Evolutionary conservation across 805 yeast genomes (phyloP), one percentile per base, ranked within the genome.

Genomic region (Candida chauliodis): DNA sequence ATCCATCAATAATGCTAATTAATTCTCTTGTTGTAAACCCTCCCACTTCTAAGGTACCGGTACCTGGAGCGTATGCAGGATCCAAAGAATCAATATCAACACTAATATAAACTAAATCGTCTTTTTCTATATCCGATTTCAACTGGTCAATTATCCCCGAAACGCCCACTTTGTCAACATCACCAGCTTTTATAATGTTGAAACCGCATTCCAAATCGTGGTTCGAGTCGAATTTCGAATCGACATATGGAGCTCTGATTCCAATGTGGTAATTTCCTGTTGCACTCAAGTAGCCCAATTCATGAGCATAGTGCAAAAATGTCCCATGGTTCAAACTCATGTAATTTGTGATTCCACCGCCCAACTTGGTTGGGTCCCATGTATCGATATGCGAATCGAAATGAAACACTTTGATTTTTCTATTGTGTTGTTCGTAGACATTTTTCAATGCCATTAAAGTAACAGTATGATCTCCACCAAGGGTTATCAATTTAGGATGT

Each of bases 381-480:
- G 87, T 80, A 57, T 81, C 88, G 30, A 81, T 69, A 54, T 81
- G 88, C 18, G 82, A 70, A 52, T 80, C 87, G 45, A 80, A 80
- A 52, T 80, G 84, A 13, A 78, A 54, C n/a, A 78, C 78, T 4
- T 76, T 69, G 6, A 78, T 38, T 4, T 48, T 50, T 24, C 63
- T 60, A 0, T 75, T 76, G 41, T 55, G 65, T 20, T 64, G 59
- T 47, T 77, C 81, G 44, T 61, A 72, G 1, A 76, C 76, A 9
- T 79, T 66, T 42, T 66, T 67, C 23, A 78, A 54, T 3, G 73
- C 65, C 72, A 75, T 69, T 21, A 77, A 61, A 1, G 78, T 65
- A 26, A 77, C 56, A 3, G 82, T 76, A 47, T 78, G 84, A 50
- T 78, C 84, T 6, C 84, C 84, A 1, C 84, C 84, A 41, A 78